A percentile compares a stretch with the other conserved stretches of the same genome.
phyloP scores from a whole-genome alignment of 2,329 filamentous ascomycete genomes.

The Furcasterigmium furcatum region DNA sequence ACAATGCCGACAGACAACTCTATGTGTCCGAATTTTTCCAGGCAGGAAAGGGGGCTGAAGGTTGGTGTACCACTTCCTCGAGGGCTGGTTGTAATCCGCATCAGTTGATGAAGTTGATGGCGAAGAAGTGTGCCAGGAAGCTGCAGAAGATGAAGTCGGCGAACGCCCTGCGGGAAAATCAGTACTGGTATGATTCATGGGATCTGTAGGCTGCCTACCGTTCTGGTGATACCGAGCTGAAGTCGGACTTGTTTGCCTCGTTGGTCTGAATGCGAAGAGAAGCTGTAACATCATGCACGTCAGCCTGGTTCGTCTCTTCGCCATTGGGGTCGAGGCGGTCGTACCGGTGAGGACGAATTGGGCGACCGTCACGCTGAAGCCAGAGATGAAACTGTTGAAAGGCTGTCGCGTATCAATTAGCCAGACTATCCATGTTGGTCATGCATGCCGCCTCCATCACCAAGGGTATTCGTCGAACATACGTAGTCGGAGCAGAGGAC shows the following conservation, averaged over 20 bases:
- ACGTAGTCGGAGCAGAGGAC: conserved; percentile 92
- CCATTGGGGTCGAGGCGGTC: conserved; percentile 12
- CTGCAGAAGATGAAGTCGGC: conserved; percentile 95
- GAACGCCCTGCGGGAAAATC: conserved; percentile 65
- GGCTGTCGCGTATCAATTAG: conserved; percentile 56
- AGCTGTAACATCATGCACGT: conserved; percentile 32
- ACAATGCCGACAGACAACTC: neutral
- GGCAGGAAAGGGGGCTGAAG: too few relatives aligned
- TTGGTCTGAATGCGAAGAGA: conserved; percentile 90
- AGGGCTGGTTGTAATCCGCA: too few relatives aligned
- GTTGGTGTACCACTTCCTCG: too few relatives aligned
- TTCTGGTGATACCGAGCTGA: conserved; percentile 74
- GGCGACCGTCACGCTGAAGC: conserved; percentile 90
- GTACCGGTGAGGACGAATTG: conserved; percentile 94
- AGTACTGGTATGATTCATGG: conserved; percentile 5
- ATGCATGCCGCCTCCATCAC: neutral
- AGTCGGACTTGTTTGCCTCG: conserved; percentile 74
- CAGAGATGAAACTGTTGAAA: conserved; percentile 97
- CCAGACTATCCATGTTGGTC: too few relatives aligned
- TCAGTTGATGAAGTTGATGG: conserved; percentile 99
- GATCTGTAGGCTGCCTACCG: conserved; percentile 45
- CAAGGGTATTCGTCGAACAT: conserved; percentile 31
- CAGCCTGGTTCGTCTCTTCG: neutral
- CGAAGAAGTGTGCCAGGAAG: conserved; percentile 96
- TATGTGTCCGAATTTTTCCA: neutral